Evolutionary conservation across 2,329 filamentous ascomycete genomes (phyloP), one percentile per base, ranked within the genome.

Genomic region (Cordyceps tenuipes): DNA sequence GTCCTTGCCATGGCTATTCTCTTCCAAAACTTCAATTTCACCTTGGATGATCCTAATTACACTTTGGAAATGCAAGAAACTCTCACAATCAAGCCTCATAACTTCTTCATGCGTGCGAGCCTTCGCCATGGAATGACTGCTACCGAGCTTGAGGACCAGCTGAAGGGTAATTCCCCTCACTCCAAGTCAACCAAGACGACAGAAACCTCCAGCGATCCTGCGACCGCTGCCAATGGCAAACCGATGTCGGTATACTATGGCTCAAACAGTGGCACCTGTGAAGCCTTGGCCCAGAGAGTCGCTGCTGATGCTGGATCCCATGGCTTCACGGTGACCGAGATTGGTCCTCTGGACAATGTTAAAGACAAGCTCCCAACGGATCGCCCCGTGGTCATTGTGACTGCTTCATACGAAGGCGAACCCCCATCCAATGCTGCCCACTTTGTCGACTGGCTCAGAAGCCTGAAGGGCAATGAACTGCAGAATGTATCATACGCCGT

Each of bases 261-360:
- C 2, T 88, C 85, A 19, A 90, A 90, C 68, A 85, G 83, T 2
- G 88, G 88, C 0, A 91, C 88, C 1, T 91, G 88, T 68, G 86
- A 91, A 70, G 78, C 84, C 1, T 77, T 91, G 50, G 84, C 88
- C 1, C 80, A 86, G 63, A 77, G 81, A 31, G 69, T 91, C 12
- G 85, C 84, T 0, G 76, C 78, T 9, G 80, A 84, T 66, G 86
- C 86, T 0, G 66, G 75, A 2, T 69, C 70, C 3, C 82, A 83
- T 64, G 88, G 88, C 0, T 90, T 85, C 70, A 71, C 69, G 4
- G 81, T 82, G 5, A 69, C 72, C 2, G 76, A 75, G 3, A 72
- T 87, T 1, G 77, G 80, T 23, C 77, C 79, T 1, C 71, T 91
- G 44, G 86, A 91, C 66, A 76, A 79, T 0, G 86, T 84, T 0